Evolutionary conservation across 768 basidiomycete genomes (phyloP).

Genomic region (Lactifluus hygrophoroides): DNA sequence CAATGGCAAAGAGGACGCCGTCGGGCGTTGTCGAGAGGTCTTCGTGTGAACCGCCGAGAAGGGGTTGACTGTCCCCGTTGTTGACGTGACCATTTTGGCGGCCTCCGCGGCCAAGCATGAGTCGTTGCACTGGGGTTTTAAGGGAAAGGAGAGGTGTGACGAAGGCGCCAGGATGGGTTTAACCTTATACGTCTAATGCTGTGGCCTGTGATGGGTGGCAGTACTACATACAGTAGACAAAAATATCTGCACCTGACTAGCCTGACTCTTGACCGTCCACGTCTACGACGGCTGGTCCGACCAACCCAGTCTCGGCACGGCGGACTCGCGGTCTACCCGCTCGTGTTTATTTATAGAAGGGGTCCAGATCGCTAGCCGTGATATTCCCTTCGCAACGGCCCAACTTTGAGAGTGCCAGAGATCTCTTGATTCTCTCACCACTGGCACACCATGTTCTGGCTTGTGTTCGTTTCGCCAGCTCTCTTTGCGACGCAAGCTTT

Average conservation of each 20-base stretch:
- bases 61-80: conserved; percentile 46
- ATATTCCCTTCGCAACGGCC: not conserved
- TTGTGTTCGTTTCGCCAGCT: not conserved
- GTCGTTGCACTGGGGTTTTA: not conserved
- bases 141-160: not conserved
- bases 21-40: conserved; percentile 24
- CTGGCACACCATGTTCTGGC: not conserved
- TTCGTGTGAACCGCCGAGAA: conserved; percentile 42
- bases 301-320: not conserved
- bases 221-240: not conserved
- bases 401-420: no score
- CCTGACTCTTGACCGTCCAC: not conserved
- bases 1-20: conserved; percentile 43
- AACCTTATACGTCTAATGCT: not conserved
- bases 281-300: not conserved
- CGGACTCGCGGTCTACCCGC: not conserved
- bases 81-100: conserved; percentile 17
- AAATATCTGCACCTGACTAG: no score
- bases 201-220: not conserved
- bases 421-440: no score
- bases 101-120: conserved; percentile 15
- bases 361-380: no score
- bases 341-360: not conserved
- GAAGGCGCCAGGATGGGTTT: not conserved
- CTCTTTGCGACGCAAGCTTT: not conserved